These are phyloP conservation scores for Candida silvicultrix DNA, from an alignment of 805 yeast species.

Conservation along the genomic window DNA sequence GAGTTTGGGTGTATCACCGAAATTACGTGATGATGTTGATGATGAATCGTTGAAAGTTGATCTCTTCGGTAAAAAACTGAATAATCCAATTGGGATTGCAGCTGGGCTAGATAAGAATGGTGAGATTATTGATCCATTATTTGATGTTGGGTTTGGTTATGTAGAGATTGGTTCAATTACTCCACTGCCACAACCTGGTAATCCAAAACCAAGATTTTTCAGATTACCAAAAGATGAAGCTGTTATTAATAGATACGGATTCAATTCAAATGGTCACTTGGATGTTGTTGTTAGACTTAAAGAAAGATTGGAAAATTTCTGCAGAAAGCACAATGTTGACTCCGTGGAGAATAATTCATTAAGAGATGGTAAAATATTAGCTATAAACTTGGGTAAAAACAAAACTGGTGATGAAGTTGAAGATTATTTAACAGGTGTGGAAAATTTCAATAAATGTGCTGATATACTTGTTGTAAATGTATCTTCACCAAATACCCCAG, in stretches of 20 bases:
- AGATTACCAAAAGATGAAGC: constrained; percentile 82
- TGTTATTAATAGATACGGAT: constrained; percentile 91
- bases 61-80: constrained; percentile 58
- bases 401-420: constrained; percentile 85
- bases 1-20: constrained; percentile 66
- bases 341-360: constrained; percentile 38
- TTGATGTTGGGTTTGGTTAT: constrained; percentile 75
- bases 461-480: constrained; percentile 89
- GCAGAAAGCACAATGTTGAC: constrained; percentile 15
- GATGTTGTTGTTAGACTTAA: constrained; percentile 64
- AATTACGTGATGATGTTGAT: constrained; percentile 45
- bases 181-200: constrained; percentile 90
- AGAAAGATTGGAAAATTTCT: constrained; percentile 45
- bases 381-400: constrained; percentile 86
- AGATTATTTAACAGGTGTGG: constrained; percentile 83
- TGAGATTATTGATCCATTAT: constrained; percentile 79
- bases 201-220: constrained; percentile 89
- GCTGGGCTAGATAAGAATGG: constrained; percentile 96
- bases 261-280: constrained; percentile 86
- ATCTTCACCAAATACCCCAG: constrained; percentile 95
- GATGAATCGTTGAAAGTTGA: constrained; percentile 48
- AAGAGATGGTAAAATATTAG: constrained; percentile 60
- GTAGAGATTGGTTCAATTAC: constrained; percentile 93
- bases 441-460: constrained; percentile 73
- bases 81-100: constrained; percentile 85